phyloP scores from a whole-genome alignment of 108 stramenopile genomes.

The Pseudonitzschia multiseries region DNA sequence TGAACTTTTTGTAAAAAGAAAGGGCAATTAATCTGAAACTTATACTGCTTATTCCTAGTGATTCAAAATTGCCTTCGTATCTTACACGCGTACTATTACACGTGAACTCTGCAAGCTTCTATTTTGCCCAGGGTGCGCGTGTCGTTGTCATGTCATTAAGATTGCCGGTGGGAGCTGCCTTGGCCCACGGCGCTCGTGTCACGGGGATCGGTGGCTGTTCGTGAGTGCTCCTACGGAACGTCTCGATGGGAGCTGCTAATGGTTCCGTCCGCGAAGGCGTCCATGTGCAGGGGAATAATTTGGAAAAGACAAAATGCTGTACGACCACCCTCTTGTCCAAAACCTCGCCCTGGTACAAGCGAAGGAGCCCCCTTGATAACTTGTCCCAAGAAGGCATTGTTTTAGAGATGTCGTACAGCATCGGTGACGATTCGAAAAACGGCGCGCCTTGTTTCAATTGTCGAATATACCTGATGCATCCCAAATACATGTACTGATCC shows the following conservation, averaged over 20 bases:
- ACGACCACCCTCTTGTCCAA: slow-evolving; percentile 91
- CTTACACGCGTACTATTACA: no score
- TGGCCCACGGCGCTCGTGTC: slow-evolving; percentile 29
- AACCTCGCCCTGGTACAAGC: slow-evolving; percentile 91
- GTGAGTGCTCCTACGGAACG: slow-evolving; percentile 33
- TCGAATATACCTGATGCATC: slow-evolving; percentile 83
- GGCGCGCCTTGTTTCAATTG: slow-evolving; percentile 85
- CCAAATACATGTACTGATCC: slow-evolving; percentile 67
- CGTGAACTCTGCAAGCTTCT: not conserved
- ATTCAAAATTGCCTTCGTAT: not conserved
- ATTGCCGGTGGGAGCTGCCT: not conserved
- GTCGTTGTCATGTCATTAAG: slow-evolving; percentile 16
- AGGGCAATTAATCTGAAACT: not conserved
- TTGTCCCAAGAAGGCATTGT: slow-evolving; percentile 78
- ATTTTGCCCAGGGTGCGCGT: slow-evolving; percentile 40
- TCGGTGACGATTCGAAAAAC: slow-evolving; percentile 92
- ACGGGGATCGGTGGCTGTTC: not conserved
- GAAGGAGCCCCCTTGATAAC: slow-evolving; percentile 72
- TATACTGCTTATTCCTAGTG: not conserved
- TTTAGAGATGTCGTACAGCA: slow-evolving; percentile 89
- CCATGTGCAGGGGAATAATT: slow-evolving; percentile 71
- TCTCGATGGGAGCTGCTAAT: slow-evolving; percentile 52
- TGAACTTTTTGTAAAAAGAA: not conserved
- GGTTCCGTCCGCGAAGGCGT: slow-evolving; percentile 49
- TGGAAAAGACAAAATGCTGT: slow-evolving; percentile 95